Percentiles rank a stretch among this genome's conserved stretches.
Conservation (phyloP, 352 stramenopile genomes). For the Halophytophthora batemanensis region DNA sequence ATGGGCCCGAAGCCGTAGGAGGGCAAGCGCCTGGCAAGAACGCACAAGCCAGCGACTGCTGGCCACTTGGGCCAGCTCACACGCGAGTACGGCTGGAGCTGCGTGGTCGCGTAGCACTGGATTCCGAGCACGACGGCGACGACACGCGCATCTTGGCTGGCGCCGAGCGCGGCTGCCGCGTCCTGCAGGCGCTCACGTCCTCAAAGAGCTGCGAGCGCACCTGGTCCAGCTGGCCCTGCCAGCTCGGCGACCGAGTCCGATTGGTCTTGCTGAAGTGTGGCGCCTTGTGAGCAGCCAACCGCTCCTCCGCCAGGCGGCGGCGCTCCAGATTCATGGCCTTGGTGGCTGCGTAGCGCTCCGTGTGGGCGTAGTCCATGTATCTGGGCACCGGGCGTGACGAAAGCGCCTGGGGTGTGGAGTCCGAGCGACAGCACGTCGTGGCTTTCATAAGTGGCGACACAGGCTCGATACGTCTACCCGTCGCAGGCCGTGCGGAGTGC, state of each 20-base stretch:
- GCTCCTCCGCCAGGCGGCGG: conserved; percentile 29
- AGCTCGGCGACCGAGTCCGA: conserved; percentile 9
- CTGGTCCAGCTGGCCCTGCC: conserved; percentile 14
- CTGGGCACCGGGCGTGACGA: conserved; percentile 4
- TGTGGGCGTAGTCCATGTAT: conserved; percentile 38
- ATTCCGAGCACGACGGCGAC: too few species aligned
- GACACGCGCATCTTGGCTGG: too few species aligned
- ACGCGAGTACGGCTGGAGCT: conserved; percentile 1
- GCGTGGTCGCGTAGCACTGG: too few species aligned
- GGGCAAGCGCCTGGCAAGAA: conserved; percentile 1
- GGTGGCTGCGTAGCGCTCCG: conserved; percentile 28
- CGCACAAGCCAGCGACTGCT: background rate
- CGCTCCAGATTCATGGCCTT: conserved; percentile 37
- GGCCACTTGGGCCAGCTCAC: conserved; percentile 1
- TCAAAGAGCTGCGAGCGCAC: conserved; percentile 18
- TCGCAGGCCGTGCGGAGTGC: conserved; percentile 1
- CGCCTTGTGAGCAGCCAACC: conserved; percentile 13
- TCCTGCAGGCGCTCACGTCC: too few species aligned
- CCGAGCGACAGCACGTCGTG: conserved; percentile 4
- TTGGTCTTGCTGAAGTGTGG: conserved; percentile 6
- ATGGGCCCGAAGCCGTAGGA: conserved; percentile 2
- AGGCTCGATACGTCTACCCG: conserved; percentile 1
- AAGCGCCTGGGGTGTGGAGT: conserved; percentile 2
- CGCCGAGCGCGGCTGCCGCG: too few species aligned
- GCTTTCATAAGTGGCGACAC: conserved; percentile 4